These are phyloP conservation scores for Torrubiella hemipterigena DNA, from an alignment of 2,329 filamentous ascomycete genomes.

Conservation along the genomic window DNA sequence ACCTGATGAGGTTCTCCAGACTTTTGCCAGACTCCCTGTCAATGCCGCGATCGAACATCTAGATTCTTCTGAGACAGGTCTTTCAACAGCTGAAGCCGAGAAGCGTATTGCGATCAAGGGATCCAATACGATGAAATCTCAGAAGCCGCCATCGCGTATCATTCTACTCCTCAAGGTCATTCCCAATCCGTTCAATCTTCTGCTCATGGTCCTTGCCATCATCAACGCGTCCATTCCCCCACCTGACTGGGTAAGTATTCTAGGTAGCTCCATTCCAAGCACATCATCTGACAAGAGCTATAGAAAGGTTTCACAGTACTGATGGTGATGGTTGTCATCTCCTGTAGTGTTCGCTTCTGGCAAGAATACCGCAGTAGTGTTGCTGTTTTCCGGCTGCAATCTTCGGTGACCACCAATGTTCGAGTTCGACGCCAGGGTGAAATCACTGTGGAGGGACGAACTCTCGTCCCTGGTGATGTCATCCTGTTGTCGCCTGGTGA, in stretches of 20 bases:
- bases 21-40: constrained; percentile 10
- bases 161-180: constrained; percentile 14
- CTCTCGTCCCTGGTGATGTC: constrained; percentile 14
- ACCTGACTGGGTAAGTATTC: constrained; percentile 6
- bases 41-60: constrained; percentile 11
- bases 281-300: neutral
- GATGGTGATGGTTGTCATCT: constrained; percentile 14
- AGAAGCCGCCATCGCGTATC: constrained; percentile 14
- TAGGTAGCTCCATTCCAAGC: too few relatives aligned
- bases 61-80: constrained; percentile 10
- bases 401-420: constrained; percentile 12
- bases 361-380: constrained; percentile 15
- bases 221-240: constrained; percentile 12
- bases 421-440: constrained; percentile 10
- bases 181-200: constrained; percentile 14
- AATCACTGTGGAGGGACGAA: constrained; percentile 7
- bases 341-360: constrained; percentile 15
- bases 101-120: constrained; percentile 11
- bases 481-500: constrained; percentile 11
- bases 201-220: constrained; percentile 13
- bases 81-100: constrained; percentile 11
- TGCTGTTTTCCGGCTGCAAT: constrained; percentile 13
- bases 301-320: constrained; percentile 11
- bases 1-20: constrained; percentile 10
- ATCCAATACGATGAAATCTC: constrained; percentile 12